phyloP scores from a whole-genome alignment of 2,329 filamentous ascomycete species.

The Fusarium redolens region DNA sequence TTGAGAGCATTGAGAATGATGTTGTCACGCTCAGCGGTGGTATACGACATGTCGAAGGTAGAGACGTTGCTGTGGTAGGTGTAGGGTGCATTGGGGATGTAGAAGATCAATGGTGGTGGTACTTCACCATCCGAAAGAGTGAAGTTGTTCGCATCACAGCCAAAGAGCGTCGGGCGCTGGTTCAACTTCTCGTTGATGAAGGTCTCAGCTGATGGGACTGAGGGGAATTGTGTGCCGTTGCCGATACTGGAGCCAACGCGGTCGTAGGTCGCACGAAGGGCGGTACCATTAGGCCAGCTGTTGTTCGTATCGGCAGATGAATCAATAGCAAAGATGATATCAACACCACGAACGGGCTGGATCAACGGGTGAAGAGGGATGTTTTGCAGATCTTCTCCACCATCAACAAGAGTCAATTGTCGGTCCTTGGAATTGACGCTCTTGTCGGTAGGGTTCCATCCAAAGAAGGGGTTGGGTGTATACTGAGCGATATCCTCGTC shows the following conservation, averaged over 20 bases:
- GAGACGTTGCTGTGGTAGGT: constrained; percentile 79
- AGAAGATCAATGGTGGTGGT: constrained; percentile 78
- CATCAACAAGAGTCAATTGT: constrained; percentile 79
- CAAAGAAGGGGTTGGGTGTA: constrained; percentile 67
- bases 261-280: constrained; percentile 67
- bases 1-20: constrained; percentile 91
- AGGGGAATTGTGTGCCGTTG: constrained; percentile 67
- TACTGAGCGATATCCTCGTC: constrained; percentile 82
- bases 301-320: constrained; percentile 69
- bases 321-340: constrained; percentile 74
- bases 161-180: constrained; percentile 72
- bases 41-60: constrained; percentile 77
- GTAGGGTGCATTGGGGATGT: constrained; percentile 84
- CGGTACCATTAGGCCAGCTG: constrained; percentile 71
- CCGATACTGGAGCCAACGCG: constrained; percentile 61
- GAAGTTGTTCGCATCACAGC: constrained; percentile 65
- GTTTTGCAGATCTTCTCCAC: constrained; percentile 83
- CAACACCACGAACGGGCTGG: constrained; percentile 61
- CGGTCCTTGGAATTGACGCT: constrained; percentile 57
- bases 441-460: constrained; percentile 59
- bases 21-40: constrained; percentile 73
- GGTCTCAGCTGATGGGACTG: constrained; percentile 64
- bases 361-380: constrained; percentile 77
- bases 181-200: constrained; percentile 71
- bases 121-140: constrained; percentile 54